Evolutionary conservation across 345 rosid species (phyloP).

Genomic region (Eucalyptus sp.): DNA sequence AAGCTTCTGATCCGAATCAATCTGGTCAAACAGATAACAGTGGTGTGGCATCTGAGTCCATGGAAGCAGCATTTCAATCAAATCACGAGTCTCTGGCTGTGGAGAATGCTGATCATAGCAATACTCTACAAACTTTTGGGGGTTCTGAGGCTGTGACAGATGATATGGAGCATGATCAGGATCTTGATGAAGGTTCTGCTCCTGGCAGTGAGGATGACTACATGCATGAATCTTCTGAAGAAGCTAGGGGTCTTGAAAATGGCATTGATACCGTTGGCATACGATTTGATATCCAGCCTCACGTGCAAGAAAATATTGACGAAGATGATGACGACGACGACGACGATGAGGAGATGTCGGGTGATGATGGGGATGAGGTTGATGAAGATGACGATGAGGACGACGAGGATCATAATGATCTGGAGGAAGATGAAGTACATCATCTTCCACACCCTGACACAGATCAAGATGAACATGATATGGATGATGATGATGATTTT

Average conservation of each 20-base stretch:
- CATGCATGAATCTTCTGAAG: slow-evolving; percentile 86
- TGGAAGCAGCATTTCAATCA: slow-evolving; percentile 43
- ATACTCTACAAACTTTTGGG: slow-evolving; percentile 41
- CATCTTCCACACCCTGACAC: slow-evolving; percentile 82
- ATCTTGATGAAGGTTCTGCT: slow-evolving; percentile 66
- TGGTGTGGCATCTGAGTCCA: slow-evolving; percentile 42
- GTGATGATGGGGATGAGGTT: slow-evolving; percentile 19
- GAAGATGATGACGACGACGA: slow-evolving; percentile 75
- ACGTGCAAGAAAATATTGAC: slow-evolving; percentile 65
- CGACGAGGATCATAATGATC: slow-evolving; percentile 13
- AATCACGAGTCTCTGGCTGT: slow-evolving; percentile 45
- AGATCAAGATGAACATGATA: slow-evolving; percentile 96
- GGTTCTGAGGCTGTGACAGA: slow-evolving; percentile 80
- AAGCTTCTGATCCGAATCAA: slow-evolving; percentile 34
- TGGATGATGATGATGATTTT: slow-evolving; percentile 82
- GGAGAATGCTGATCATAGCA: slow-evolving; percentile 39
- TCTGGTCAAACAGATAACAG: slow-evolving; percentile 39
- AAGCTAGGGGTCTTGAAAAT: slow-evolving; percentile 60
- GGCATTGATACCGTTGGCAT: slow-evolving; percentile 59
- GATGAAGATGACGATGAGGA: slow-evolving; percentile 20
- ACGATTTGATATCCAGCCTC: slow-evolving; percentile 72
- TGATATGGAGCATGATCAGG: slow-evolving; percentile 96
- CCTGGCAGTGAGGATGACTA: slow-evolving; percentile 66
- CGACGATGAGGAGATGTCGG: slow-evolving; percentile 51
- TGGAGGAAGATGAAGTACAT: slow-evolving; percentile 81